Percentiles rank a stretch among this genome's conserved stretches.
These are phyloP conservation scores for Myriosclerotinia scirpicola DNA, from an alignment of 2,329 filamentous ascomycete species.

Conservation along the genomic window DNA sequence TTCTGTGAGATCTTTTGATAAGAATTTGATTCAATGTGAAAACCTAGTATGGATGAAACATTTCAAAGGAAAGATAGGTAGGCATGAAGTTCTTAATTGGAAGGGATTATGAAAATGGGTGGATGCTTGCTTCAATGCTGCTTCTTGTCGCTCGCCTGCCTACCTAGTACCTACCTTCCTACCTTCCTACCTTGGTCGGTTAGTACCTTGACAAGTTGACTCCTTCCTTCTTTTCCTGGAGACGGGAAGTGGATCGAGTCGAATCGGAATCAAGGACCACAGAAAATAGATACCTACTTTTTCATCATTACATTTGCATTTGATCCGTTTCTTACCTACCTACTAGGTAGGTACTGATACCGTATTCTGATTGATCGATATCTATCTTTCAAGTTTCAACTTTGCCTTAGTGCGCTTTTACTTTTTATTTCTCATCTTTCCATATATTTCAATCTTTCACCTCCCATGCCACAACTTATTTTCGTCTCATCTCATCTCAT, in stretches of 20 bases:
- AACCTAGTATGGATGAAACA: background rate
- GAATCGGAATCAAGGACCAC: background rate
- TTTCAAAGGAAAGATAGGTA: background rate
- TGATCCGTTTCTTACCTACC: background rate
- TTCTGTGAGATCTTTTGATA: background rate
- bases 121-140: conserved; percentile 8
- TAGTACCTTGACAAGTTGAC: conserved; percentile 1
- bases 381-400: background rate
- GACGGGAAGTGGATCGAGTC: conserved; percentile 9
- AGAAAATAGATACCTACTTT: background rate
- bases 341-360: no score
- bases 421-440: background rate
- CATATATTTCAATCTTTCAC: conserved; percentile 21
- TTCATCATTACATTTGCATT: background rate
- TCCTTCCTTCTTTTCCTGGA: conserved; percentile 12
- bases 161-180: background rate
- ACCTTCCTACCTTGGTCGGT: background rate
- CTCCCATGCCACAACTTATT: conserved; percentile 11
- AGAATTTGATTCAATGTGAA: background rate
- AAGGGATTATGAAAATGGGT: background rate
- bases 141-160: conserved; percentile 8
- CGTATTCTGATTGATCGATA: no score
- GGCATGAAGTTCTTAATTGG: background rate
- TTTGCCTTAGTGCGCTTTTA: background rate
- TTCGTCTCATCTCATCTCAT: background rate